Evolutionary conservation across 352 stramenopile genomes (phyloP).

Genomic region (Pythium brassicae): DNA sequence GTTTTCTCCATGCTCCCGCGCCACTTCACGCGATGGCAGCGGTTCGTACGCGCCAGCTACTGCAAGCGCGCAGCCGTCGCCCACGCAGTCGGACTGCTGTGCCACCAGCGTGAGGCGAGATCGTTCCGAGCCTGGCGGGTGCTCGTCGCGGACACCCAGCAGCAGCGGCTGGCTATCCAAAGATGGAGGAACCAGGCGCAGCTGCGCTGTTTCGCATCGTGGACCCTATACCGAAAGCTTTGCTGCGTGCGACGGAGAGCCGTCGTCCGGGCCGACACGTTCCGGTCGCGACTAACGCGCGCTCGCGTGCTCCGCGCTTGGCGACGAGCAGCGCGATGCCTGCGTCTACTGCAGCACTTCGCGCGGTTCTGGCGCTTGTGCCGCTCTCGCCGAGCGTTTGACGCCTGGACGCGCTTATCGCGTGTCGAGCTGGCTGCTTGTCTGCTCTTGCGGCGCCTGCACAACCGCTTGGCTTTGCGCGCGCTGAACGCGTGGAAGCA

Average conservation of each 20-base stretch:
- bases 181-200: constrained; percentile 20
- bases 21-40: constrained; percentile 31
- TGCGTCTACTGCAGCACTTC: neutral
- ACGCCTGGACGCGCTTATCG: neutral
- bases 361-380: neutral
- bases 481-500: constrained; percentile 43
- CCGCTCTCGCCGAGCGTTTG: neutral
- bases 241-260: constrained; percentile 10
- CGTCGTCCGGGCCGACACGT: constrained; percentile 11
- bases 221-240: constrained; percentile 11
- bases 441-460: constrained; percentile 2
- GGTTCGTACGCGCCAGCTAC: constrained; percentile 8
- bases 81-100: constrained; percentile 24
- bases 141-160: constrained; percentile 6
- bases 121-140: constrained; percentile 31
- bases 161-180: constrained; percentile 12
- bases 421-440: neutral
- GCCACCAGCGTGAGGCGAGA: constrained; percentile 27
- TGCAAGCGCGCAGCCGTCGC: constrained; percentile 17
- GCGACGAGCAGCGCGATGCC: neutral
- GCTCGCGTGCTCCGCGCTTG: neutral
- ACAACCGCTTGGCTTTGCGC: constrained; percentile 12
- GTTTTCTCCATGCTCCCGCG: constrained; percentile 31
- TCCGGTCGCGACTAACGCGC: constrained; percentile 2
- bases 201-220: constrained; percentile 13